These are phyloP conservation scores for Camelina neglecta DNA, from an alignment of 345 rosid genomes.

Conservation along the genomic window DNA sequence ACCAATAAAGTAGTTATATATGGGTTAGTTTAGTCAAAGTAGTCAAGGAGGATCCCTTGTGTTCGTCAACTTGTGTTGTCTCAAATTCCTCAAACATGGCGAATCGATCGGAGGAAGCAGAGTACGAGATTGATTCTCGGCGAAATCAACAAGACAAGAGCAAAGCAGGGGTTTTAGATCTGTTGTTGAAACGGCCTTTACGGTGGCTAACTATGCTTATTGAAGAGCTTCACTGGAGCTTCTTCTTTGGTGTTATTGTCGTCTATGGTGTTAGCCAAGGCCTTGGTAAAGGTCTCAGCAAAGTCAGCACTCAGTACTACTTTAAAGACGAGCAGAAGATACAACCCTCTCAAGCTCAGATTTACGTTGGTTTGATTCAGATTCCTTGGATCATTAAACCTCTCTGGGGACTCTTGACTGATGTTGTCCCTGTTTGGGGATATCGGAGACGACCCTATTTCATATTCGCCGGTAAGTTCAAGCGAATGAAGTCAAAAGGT, in stretches of 20 bases:
- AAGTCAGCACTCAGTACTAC: slow-evolving; percentile 67
- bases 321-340: slow-evolving; percentile 74
- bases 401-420: slow-evolving; percentile 74
- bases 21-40: no score
- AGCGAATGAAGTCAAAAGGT: background rate
- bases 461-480: slow-evolving; percentile 57
- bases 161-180: slow-evolving; percentile 37
- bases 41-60: background rate
- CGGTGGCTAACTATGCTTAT: slow-evolving; percentile 60
- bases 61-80: slow-evolving; percentile 6
- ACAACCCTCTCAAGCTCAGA: slow-evolving; percentile 67
- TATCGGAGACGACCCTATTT: slow-evolving; percentile 71
- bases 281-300: slow-evolving; percentile 56
- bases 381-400: slow-evolving; percentile 79
- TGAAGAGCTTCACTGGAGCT: slow-evolving; percentile 70
- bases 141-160: slow-evolving; percentile 10
- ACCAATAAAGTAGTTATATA: background rate
- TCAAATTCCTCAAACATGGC: slow-evolving; percentile 1
- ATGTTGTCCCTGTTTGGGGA: slow-evolving; percentile 61
- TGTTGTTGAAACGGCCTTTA: slow-evolving; percentile 44
- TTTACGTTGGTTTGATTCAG: slow-evolving; percentile 56
- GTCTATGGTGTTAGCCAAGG: slow-evolving; percentile 76
- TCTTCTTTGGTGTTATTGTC: slow-evolving; percentile 64
- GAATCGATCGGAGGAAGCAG: slow-evolving; percentile 34
- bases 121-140: background rate